Evolutionary conservation across 495 filamentous ascomycete species (phyloP).

Genomic region (Oleoguttula mirabilis): DNA sequence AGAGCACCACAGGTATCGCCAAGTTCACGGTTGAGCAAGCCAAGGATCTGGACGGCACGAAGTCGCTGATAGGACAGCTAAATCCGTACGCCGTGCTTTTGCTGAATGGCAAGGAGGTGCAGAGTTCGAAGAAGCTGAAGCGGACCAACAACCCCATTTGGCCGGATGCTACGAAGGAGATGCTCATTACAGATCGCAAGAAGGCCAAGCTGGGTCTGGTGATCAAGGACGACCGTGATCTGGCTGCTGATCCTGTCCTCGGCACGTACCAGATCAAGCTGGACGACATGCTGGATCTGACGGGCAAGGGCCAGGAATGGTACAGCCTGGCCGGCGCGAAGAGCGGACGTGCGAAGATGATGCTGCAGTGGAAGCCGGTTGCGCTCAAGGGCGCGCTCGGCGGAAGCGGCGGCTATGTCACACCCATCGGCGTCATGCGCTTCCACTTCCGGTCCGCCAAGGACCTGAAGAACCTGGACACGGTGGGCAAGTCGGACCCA

Average conservation of each 20-base stretch:
- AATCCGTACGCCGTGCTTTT: constrained; percentile 82
- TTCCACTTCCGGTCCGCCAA: constrained; percentile 78
- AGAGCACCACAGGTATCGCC: constrained; percentile 83
- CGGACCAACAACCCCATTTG: constrained; percentile 93
- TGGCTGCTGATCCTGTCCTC: constrained; percentile 69
- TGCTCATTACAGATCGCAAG: constrained; percentile 87
- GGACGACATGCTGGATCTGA: constrained; percentile 81
- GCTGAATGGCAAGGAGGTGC: constrained; percentile 80
- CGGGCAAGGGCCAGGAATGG: constrained; percentile 91
- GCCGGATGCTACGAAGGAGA: constrained; percentile 78
- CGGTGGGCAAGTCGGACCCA: constrained; percentile 92
- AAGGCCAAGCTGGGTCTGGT: constrained; percentile 75
- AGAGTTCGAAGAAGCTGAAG: constrained; percentile 77
- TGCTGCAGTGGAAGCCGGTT: constrained; percentile 88
- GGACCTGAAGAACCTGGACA: constrained; percentile 81
- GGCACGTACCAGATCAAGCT: constrained; percentile 91
- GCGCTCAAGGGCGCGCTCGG: constrained; percentile 58
- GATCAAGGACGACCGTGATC: constrained; percentile 87
- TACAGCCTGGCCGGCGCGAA: constrained; percentile 76
- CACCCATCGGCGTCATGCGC: constrained; percentile 86
- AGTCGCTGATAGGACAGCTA: constrained; percentile 77
- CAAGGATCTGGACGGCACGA: constrained; percentile 84
- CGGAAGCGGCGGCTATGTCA: constrained; percentile 78
- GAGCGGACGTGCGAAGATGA: constrained; percentile 77
- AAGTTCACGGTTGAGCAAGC: constrained; percentile 88